Conservation (phyloP, 352 stramenopile genomes). For the Thalassiosira mediterranea region DNA sequence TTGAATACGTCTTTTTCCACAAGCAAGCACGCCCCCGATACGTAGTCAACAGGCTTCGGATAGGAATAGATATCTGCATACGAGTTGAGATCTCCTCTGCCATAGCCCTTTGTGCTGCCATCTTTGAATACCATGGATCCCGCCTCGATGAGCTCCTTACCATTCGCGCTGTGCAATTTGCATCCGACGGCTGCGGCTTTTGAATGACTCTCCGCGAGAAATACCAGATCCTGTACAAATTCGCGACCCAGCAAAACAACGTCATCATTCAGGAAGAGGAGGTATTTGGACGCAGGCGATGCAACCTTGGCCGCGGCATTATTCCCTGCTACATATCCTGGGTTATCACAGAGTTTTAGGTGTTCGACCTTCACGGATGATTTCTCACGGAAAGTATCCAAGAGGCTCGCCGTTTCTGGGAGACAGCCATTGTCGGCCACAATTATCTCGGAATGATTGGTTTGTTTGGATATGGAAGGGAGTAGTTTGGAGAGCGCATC, state of each 20-base stretch:
- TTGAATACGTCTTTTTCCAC: background rate
- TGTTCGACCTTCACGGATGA: no score
- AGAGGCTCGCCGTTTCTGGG: no score
- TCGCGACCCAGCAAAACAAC: background rate
- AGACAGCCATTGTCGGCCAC: no score
- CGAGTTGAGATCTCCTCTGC: background rate
- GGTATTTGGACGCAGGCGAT: slow-evolving; percentile 1
- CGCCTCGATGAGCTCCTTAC: slow-evolving; percentile 1
- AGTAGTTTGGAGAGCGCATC: no score
- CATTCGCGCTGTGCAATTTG: background rate
- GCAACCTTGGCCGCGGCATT: background rate
- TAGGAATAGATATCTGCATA: background rate
- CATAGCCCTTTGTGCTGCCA: background rate
- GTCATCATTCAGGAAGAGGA: slow-evolving; percentile 10
- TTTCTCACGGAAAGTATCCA: no score
- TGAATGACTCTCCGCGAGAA: background rate
- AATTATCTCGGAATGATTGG: no score
- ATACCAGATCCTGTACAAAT: slow-evolving; percentile 3
- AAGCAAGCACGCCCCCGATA: slow-evolving; percentile 3
- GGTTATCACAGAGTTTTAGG: background rate
- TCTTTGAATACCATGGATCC: slow-evolving; percentile 4
- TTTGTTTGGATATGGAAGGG: no score
- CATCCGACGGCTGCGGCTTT: background rate
- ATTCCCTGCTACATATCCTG: slow-evolving; percentile 2
- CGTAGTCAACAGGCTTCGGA: slow-evolving; percentile 6